phyloP scores from a whole-genome alignment of 2,329 filamentous ascomycete species.

The Paecilomyces dactylethromorphus region DNA sequence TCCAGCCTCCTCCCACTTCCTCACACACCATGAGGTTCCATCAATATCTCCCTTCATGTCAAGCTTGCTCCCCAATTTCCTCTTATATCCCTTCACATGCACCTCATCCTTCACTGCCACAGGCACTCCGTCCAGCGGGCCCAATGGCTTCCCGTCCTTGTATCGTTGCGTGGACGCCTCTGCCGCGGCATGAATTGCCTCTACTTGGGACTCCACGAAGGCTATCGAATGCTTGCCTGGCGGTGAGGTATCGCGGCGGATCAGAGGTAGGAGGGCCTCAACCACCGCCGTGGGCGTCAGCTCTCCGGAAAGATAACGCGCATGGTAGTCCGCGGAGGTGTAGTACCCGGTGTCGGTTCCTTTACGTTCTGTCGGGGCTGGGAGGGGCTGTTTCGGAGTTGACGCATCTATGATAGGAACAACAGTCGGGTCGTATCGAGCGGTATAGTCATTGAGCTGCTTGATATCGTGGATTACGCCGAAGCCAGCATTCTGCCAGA shows the following conservation, averaged over 20 bases:
- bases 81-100: conserved; percentile 63
- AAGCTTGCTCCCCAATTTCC: conserved; percentile 58
- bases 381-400: background rate
- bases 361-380: conserved; percentile 28
- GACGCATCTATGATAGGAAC: conserved; percentile 32
- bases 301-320: conserved; percentile 62
- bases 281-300: conserved; percentile 67
- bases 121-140: conserved; percentile 73
- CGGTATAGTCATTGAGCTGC: conserved; percentile 47
- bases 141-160: conserved; percentile 56
- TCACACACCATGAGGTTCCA: conserved; percentile 63
- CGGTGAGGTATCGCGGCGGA: conserved; percentile 52
- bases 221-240: conserved; percentile 60
- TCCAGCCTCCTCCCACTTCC: conserved; percentile 65
- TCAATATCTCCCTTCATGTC: conserved; percentile 47
- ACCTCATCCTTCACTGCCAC: conserved; percentile 80
- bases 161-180: conserved; percentile 68
- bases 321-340: conserved; percentile 70
- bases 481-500: conserved; percentile 70
- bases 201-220: conserved; percentile 62
- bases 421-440: conserved; percentile 53
- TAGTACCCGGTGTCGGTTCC: conserved; percentile 47
- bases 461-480: conserved; percentile 48
- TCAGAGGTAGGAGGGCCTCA: conserved; percentile 64
- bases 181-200: conserved; percentile 61